Conservation (phyloP, 1,284 basidiomycete species). For the Bondarzewia mesenterica region DNA sequence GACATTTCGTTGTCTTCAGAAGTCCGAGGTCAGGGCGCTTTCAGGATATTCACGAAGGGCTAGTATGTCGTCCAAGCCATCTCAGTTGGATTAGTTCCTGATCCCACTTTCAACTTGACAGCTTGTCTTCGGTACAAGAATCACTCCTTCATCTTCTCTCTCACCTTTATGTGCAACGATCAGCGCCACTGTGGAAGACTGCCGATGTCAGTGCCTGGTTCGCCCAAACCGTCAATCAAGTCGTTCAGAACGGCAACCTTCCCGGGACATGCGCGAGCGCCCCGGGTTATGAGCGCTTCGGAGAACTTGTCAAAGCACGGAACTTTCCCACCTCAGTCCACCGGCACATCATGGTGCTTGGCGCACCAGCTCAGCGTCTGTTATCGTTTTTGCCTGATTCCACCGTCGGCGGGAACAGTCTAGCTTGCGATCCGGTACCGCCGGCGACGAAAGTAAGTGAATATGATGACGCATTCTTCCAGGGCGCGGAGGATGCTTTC, state of each 20-base stretch:
- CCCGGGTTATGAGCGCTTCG: conserved; percentile 30
- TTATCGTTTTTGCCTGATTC: conserved; percentile 64
- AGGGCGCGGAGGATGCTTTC: conserved; percentile 41
- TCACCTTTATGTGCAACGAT: conserved; percentile 79
- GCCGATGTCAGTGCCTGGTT: conserved; percentile 65
- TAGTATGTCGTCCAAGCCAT: conserved; percentile 31
- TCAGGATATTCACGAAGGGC: conserved; percentile 62
- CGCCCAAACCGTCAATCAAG: conserved; percentile 37
- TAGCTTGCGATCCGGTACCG: conserved; percentile 79
- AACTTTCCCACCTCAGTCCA: conserved; percentile 49
- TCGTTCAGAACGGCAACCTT: conserved; percentile 28
- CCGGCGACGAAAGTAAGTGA: conserved; percentile 47
- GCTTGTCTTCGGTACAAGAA: conserved; percentile 23
- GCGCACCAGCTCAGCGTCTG: conserved; percentile 49
- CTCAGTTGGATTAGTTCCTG: conserved; percentile 16
- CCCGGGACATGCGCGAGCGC: conserved; percentile 25
- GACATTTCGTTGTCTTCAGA: conserved; percentile 57
- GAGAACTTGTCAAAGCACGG: conserved; percentile 32
- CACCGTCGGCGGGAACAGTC: conserved; percentile 39
- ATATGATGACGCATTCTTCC: conserved; percentile 72
- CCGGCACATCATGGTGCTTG: conserved; percentile 69
- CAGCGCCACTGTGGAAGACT: conserved; percentile 76
- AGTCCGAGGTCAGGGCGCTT: conserved; percentile 52
- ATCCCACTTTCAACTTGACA: conserved; percentile 8
- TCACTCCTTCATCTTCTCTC: conserved; percentile 63